phyloP scores from a whole-genome alignment of 768 basidiomycete genomes.

The Pulveroboletus sp. region DNA sequence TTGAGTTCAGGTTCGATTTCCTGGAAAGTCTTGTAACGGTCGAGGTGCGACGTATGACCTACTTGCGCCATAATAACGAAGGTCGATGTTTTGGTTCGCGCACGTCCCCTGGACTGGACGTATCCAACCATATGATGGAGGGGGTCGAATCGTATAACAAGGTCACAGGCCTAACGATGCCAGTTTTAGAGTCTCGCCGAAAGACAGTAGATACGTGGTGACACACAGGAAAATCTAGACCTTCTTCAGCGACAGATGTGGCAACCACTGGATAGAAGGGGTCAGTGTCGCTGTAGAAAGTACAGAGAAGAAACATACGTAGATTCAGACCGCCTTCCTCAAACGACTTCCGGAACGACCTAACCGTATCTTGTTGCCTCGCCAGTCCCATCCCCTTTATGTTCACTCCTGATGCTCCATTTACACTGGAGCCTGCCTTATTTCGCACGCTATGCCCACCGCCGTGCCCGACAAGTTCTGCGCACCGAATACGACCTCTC shows the following conservation, averaged over 20 bases:
- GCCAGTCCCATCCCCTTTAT: constrained; percentile 48
- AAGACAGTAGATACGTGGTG: background rate
- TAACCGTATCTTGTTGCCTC: constrained; percentile 56
- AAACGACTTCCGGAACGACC: constrained; percentile 62
- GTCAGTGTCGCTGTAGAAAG: background rate
- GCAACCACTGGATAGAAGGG: constrained; percentile 53
- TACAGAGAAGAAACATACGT: constrained; percentile 39
- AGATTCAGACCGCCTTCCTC: constrained; percentile 62
- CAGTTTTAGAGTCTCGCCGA: background rate
- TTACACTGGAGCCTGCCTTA: constrained; percentile 16
- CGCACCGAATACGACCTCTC: constrained; percentile 51
- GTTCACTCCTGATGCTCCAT: constrained; percentile 30
- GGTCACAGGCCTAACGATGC: constrained; percentile 69
- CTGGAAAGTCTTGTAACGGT: constrained; percentile 54
- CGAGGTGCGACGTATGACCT: constrained; percentile 48
- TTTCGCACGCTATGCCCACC: constrained; percentile 27
- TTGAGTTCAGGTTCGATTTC: constrained; percentile 62
- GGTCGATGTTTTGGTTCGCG: constrained; percentile 68
- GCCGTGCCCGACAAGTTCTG: constrained; percentile 70
- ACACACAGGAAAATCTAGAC: constrained; percentile 79
- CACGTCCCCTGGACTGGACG: constrained; percentile 85
- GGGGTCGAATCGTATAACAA: constrained; percentile 82
- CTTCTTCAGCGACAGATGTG: constrained; percentile 88
- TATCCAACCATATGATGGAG: constrained; percentile 83
- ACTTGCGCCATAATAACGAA: constrained; percentile 80